These are phyloP conservation scores for Schwanniomyces pseudopolymorphus DNA, from an alignment of 805 yeast genomes.

Conservation along the genomic window DNA sequence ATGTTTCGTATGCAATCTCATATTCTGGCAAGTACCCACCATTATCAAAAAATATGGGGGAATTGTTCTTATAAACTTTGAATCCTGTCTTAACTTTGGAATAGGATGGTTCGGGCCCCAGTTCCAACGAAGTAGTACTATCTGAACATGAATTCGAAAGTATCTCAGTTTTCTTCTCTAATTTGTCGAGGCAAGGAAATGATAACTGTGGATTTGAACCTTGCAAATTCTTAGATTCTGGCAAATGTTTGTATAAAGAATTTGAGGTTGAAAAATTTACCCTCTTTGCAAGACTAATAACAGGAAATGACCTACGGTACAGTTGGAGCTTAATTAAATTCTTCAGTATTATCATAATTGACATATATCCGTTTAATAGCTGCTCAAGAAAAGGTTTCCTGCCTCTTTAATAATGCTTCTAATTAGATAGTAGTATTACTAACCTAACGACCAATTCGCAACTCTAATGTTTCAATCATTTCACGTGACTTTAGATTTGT, in stretches of 20 bases:
- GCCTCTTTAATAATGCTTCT: not conserved
- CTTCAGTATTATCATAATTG: not conserved
- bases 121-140: constrained; percentile 42
- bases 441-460: not conserved
- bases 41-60: constrained; percentile 72
- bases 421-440: not conserved
- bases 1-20: constrained; percentile 87
- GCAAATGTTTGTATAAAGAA: not conserved
- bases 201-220: constrained; percentile 64
- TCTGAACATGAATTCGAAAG: constrained; percentile 20
- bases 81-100: constrained; percentile 68
- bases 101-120: constrained; percentile 87
- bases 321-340: not conserved
- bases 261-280: constrained; percentile 1
- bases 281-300: not conserved
- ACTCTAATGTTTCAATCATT: constrained; percentile 5
- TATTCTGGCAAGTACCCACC: constrained; percentile 77
- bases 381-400: not conserved
- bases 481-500: constrained; percentile 9
- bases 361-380: not conserved
- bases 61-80: constrained; percentile 49
- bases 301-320: not conserved
- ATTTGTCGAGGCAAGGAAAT: constrained; percentile 83
- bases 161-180: constrained; percentile 54
- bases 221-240: constrained; percentile 7